Base-by-base conservation (phyloP, 2,329 filamentous ascomycete species). In the Fusarium chuoi region DNA sequence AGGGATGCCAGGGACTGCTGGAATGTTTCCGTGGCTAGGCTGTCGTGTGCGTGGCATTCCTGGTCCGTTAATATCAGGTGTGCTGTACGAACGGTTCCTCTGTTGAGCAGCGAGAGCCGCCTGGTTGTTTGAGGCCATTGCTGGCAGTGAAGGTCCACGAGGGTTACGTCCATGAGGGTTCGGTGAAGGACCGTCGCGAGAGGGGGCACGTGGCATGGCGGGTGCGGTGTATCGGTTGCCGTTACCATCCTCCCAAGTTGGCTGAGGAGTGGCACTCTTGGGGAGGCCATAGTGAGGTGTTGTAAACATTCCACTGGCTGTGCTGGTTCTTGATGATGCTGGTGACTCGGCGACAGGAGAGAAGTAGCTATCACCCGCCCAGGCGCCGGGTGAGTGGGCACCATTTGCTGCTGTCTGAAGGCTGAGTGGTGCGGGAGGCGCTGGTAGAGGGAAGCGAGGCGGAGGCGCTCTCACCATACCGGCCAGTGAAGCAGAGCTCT, bases 21-120 rank as follows among this genome's bases (percentile, higher is more conserved):
- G 93, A 11, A 94, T 88, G 68, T 84, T 81, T 76, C 81, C 85
- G 83, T 82, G 86, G 81, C 85, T 88, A 80, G 82, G 86, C 82
- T 89, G 89, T 73, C 87, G 85, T 60, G 85, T 86, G 72, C 90
- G 87, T 79, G 87, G 86, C 55, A 87, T 87, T 72, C 89, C 87
- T 60, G 91, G 89, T 60, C 89, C 91, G 74, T 97, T 94, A 77
- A 98, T 98, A 81, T 98, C 95, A 13, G 96, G 96, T 72, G 95
- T 98, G 84, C 96, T 98, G 79, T 97, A 97, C 42, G 95, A 98
- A 73, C 96, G 90, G 84, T 94, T 92, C 75, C 95, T 89, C 79
- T 92, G 91, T 80, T 94, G 91, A 72, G 88, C 83, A 72, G 87
- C 85, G 77, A 46, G 26, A 13, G 87, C 85, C 74, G 87, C 85